phyloP scores from a whole-genome alignment of 495 filamentous ascomycete genomes.

The Aspergillus haitiensis region DNA sequence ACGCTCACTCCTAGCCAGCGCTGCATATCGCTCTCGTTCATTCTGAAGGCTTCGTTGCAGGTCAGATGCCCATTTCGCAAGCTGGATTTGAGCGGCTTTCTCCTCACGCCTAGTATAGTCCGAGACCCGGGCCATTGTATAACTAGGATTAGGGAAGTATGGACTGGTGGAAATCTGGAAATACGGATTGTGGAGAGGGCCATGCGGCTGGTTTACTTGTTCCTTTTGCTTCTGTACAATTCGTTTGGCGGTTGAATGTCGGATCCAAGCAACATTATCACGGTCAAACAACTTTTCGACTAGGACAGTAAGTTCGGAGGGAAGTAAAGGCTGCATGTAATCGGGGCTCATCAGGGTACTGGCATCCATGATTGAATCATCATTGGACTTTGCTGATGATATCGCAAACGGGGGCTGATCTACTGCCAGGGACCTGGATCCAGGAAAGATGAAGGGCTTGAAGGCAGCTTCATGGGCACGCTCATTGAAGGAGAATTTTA shows the following conservation, averaged over 20 bases:
- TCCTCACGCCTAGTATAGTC: slow-evolving; percentile 74
- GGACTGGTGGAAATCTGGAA: slow-evolving; percentile 28
- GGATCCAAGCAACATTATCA: slow-evolving; percentile 80
- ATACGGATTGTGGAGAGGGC: slow-evolving; percentile 17
- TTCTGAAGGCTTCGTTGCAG: slow-evolving; percentile 80
- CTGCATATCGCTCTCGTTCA: slow-evolving; percentile 75
- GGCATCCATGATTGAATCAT: slow-evolving; percentile 91
- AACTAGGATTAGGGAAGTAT: slow-evolving; percentile 50
- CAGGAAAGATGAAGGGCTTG: slow-evolving; percentile 71
- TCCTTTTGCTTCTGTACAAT: slow-evolving; percentile 65
- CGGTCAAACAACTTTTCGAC: slow-evolving; percentile 74
- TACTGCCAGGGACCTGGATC: slow-evolving; percentile 32
- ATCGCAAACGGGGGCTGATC: slow-evolving; percentile 66
- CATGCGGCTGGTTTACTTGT: slow-evolving; percentile 10
- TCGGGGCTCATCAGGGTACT: slow-evolving; percentile 92
- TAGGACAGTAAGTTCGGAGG: slow-evolving; percentile 71
- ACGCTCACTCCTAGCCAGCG: slow-evolving; percentile 67
- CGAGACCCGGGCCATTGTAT: slow-evolving; percentile 68
- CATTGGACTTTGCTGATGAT: slow-evolving; percentile 73
- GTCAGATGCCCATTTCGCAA: slow-evolving; percentile 89
- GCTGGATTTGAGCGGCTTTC: slow-evolving; percentile 70
- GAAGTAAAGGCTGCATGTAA: slow-evolving; percentile 80
- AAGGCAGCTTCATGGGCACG: slow-evolving; percentile 63
- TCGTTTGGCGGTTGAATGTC: slow-evolving; percentile 84
- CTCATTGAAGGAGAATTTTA: slow-evolving; percentile 57